Evolutionary conservation across 2,329 filamentous ascomycete species (phyloP), one percentile per base, ranked within the genome.

Genomic region (Neophaeococcomyces mojaviensis): DNA sequence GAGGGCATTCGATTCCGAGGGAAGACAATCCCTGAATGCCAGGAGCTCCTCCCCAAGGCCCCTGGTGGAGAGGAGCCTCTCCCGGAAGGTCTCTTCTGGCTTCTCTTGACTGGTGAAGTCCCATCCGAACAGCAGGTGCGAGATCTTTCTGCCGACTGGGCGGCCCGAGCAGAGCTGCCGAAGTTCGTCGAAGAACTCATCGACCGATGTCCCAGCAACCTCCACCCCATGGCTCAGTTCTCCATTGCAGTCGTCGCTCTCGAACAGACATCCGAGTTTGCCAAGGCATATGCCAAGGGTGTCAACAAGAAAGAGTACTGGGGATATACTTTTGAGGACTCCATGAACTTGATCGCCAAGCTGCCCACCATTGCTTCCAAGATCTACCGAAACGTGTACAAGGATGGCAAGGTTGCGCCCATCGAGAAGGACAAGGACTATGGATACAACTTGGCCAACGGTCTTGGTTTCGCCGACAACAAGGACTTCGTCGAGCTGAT

Each of bases 361-460:
- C 86, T 98, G 61, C 92, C 92, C 68, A 96, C 88, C 69, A 96
- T 98, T 64, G 92, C 92, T 56, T 78, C 92, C 55, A 88, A 88
- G 76, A 98, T 98, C 80, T 98, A 98, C 84, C 92, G 94, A 78
- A 98, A 98, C 71, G 84, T 97, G 69, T 98, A 94, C 87, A 96
- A 97, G 83, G 92, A 94, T 66, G 92, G 92, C 75, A 97, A 97
- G 84, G 90, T 98, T 59, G 86, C 88, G 51, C 69, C 88, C 46
- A 81, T 95, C 68, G 84, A 97, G 79, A 94, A 95, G 80, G 90
- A 97, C 77, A 92, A 97, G 86, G 92, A 98, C 69, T 98, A 96
- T 78, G 80, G 84, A 62, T 98, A 84, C 86, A 98, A 98, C 85
- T 86, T 98, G 69, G 89, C 92, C 73, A 97, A 97, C 82, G 88